Evolutionary conservation across 2,329 filamentous ascomycete genomes (phyloP), one percentile per base, ranked within the genome.

Genomic region (Trichoderma brevicompactum): DNA sequence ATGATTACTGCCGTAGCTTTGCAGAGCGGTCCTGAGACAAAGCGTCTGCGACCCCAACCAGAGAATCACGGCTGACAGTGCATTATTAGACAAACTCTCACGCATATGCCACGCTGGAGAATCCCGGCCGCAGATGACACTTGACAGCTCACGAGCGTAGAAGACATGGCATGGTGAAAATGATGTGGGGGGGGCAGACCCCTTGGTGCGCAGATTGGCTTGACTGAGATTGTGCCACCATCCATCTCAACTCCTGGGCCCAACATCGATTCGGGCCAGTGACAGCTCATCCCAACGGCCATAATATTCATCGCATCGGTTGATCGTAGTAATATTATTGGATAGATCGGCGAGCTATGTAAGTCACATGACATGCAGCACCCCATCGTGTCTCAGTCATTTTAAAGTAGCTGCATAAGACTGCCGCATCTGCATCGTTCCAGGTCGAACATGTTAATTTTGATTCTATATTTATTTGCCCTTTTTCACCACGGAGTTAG

Each of bases 301-400:
- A 41, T 32, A 46, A 50, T 12, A n/a, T n/a, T 60, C 36, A 15
- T 17, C 7, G 17, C n/a, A 32, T 41, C 44, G 28, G 41, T n/a
- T 50, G 15, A 6, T 12, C 7, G n/a, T 34, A 5, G 2, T 28
- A 5, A 28, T 28, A 28, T 28, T 28, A 50, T 17, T 50, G 56
- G 23, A 23, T 17, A 32, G 44, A 49, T 50, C 34, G 10, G 36
- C 15, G 36, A 60, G 44, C 36, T 41, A 50, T 50, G 56, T 19
- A 41, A 5, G 43, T 62, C 59, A 62, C 59, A 52, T 62, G 59
- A 62, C 28, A 41, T 62, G 48, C 59, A 48, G 53, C 59, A 43
- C 38, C 38, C 46, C 59, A 50, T 62, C 38, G 4, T 62, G 36
- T 62, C 46, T 62, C 59, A 52, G n/a, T 62, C 48, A 53, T 36